These are phyloP conservation scores for Echium plantagineum DNA, from an alignment of 257 asterid genomes.

Conservation along the genomic window DNA sequence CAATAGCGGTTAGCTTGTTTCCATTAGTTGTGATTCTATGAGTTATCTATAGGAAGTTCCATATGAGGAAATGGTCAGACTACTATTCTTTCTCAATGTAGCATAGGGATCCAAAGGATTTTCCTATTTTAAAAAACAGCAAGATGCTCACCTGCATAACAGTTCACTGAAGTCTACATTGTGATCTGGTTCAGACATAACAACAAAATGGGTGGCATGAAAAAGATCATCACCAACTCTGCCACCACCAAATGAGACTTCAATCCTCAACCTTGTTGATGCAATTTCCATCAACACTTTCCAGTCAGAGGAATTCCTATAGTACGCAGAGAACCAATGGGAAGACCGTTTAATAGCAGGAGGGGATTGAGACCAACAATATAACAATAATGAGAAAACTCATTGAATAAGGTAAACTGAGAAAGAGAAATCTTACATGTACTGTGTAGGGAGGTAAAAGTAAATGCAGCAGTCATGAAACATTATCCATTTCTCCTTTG, in stretches of 20 bases:
- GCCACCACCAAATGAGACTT: slow-evolving; percentile 70
- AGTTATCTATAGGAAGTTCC: background rate
- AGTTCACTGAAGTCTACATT: slow-evolving; percentile 36
- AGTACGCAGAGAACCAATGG: slow-evolving; percentile 11
- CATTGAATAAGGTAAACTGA: background rate
- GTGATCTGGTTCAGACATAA: slow-evolving; percentile 33
- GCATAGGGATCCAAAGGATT: background rate
- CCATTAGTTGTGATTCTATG: background rate
- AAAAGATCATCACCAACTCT: slow-evolving; percentile 36
- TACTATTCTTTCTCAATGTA: background rate
- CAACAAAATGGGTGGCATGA: slow-evolving; percentile 68
- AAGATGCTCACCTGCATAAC: slow-evolving; percentile 41
- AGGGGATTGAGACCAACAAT: background rate
- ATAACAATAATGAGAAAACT: slow-evolving; percentile 10
- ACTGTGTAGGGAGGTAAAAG: slow-evolving; percentile 46
- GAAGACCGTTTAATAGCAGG: slow-evolving; percentile 10
- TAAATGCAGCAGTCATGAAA: slow-evolving; percentile 71
- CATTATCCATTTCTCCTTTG: slow-evolving; percentile 65
- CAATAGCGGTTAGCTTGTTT: background rate
- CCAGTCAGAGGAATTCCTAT: slow-evolving; percentile 36
- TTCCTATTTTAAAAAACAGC: background rate
- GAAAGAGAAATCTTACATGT: slow-evolving; percentile 33
- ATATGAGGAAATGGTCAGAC: background rate
- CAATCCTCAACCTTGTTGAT: slow-evolving; percentile 72
- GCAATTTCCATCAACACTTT: slow-evolving; percentile 50